phyloP scores from a whole-genome alignment of 2,329 filamentous ascomycete species.

The Ophiostoma triangulosporum region DNA sequence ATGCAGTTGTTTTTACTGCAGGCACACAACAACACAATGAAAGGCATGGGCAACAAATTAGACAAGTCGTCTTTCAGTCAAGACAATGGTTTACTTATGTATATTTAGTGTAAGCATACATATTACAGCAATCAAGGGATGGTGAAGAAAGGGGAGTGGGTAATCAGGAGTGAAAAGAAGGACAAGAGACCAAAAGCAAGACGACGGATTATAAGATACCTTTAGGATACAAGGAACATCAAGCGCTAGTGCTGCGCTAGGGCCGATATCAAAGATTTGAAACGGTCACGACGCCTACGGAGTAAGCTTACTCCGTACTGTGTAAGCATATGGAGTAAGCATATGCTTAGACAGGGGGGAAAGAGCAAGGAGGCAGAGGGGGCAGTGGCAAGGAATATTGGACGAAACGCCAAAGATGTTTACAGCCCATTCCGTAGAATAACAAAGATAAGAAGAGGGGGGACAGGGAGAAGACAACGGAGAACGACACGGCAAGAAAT shows the following conservation, averaged over 20 bases:
- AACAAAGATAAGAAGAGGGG: neutral
- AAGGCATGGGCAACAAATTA: too few species aligned
- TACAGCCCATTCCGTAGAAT: too few species aligned
- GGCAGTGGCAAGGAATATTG: too few species aligned
- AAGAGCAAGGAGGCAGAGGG: neutral
- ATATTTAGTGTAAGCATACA: too few species aligned
- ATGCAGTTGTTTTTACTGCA: too few species aligned
- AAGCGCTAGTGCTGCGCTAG: neutral
- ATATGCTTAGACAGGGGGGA: neutral
- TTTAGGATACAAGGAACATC: neutral
- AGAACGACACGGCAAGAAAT: neutral
- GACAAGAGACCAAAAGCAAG: neutral
- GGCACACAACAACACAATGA: too few species aligned
- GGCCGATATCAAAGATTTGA: neutral
- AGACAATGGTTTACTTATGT: too few species aligned
- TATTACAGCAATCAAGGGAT: neutral
- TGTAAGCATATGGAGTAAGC: too few species aligned
- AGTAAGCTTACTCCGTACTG: too few species aligned
- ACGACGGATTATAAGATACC: neutral
- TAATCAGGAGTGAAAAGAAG: neutral
- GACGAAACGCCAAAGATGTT: too few species aligned
- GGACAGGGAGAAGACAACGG: neutral
- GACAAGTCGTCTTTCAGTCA: too few species aligned
- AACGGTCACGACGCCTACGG: constrained; percentile 1
- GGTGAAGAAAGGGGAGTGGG: neutral